Evolutionary conservation across 306 rosid genomes (phyloP).

Genomic region (Pterocarpus macrocarpus): DNA sequence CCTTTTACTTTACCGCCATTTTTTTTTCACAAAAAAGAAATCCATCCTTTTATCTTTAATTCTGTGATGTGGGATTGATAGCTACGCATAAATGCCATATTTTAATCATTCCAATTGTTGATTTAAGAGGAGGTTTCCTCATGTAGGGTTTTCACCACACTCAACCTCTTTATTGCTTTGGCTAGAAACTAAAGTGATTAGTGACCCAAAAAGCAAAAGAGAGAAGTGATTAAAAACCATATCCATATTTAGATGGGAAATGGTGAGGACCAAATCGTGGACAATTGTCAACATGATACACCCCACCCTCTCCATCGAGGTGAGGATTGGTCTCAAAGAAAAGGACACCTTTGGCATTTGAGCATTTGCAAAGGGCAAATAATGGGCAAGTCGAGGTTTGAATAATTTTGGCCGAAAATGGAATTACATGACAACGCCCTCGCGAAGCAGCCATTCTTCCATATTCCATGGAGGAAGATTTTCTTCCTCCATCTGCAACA

Average conservation of each 20-base stretch:
- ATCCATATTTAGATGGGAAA: neutral
- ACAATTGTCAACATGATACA: neutral
- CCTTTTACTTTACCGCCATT: neutral
- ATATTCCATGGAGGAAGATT: too few relatives aligned
- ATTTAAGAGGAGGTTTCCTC: slow-evolving; percentile 26
- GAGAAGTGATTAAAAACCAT: slow-evolving; percentile 9
- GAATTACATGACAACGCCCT: neutral
- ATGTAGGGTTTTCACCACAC: slow-evolving; percentile 22
- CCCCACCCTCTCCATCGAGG: neutral
- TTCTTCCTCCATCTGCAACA: too few relatives aligned
- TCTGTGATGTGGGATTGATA: slow-evolving; percentile 27
- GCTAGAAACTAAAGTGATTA: slow-evolving; percentile 42
- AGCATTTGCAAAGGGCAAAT: slow-evolving; percentile 5
- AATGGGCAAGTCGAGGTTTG: neutral
- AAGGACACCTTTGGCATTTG: slow-evolving; percentile 42
- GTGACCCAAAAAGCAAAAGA: slow-evolving; percentile 21
- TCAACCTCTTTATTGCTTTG: slow-evolving; percentile 45
- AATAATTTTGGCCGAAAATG: neutral
- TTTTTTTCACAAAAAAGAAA: too few relatives aligned
- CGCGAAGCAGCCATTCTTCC: neutral
- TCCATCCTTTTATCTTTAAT: neutral
- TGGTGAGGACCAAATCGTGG: neutral
- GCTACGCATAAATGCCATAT: neutral
- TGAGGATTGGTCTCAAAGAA: slow-evolving; percentile 35
- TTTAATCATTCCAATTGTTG: slow-evolving; percentile 29